Conservation (phyloP, 306 rosid species). For the Quercus gilva region DNA sequence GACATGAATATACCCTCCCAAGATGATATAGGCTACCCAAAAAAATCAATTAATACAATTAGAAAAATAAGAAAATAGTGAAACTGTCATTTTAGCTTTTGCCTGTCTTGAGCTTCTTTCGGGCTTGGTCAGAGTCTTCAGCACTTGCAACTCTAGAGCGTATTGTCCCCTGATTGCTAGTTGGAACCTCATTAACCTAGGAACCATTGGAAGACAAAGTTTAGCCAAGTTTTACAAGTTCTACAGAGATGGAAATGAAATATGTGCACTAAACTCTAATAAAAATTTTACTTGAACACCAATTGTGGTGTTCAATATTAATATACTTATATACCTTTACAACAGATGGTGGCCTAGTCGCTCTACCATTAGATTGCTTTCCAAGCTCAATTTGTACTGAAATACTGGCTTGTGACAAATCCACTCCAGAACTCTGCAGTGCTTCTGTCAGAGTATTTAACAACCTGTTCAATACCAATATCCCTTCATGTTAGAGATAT, state of each 20-base stretch:
- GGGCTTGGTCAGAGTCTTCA: conserved; percentile 57
- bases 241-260: not conserved
- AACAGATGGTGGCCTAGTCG: conserved; percentile 39
- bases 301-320: not conserved
- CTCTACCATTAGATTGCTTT: conserved; percentile 48
- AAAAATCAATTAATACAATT: conserved; percentile 55
- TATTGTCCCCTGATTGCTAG: conserved; percentile 40
- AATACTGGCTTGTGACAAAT: conserved; percentile 87
- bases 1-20: conserved; percentile 39
- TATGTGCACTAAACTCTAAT: not conserved
- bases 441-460: conserved; percentile 83
- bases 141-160: conserved; percentile 45
- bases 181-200: conserved; percentile 55
- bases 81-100: conserved; percentile 48
- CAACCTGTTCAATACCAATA: conserved; percentile 55
- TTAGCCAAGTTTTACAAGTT: conserved; percentile 17
- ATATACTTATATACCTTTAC: conserved; percentile 44
- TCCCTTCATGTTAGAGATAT: conserved; percentile 10
- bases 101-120: conserved; percentile 68
- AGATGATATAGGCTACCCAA: conserved; percentile 29
- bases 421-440: conserved; percentile 91
- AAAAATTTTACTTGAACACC: not conserved
- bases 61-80: conserved; percentile 33
- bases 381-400: conserved; percentile 95
- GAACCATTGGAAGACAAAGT: conserved; percentile 22